phyloP scores from a whole-genome alignment of 495 filamentous ascomycete species.

The Penicillium steckii region DNA sequence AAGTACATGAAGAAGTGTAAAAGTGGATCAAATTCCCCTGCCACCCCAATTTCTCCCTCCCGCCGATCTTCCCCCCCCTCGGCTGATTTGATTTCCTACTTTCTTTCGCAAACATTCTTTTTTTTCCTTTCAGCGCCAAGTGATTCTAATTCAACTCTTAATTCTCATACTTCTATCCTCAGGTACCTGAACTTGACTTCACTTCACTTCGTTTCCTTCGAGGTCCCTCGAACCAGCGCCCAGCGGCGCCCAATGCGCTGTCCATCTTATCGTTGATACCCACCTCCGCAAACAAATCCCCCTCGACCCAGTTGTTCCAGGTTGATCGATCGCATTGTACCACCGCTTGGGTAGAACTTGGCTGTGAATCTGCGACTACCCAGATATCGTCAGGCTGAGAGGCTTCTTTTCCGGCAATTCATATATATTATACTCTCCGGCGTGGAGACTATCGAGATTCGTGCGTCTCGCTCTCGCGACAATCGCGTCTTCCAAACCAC shows the following conservation, averaged over 20 bases:
- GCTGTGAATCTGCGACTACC: background rate
- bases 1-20: too few species aligned
- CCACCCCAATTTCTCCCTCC: slow-evolving; percentile 33
- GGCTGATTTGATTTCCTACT: background rate
- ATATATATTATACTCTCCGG: slow-evolving; percentile 1
- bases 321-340: background rate
- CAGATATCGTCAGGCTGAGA: slow-evolving; percentile 2
- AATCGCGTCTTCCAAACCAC: background rate
- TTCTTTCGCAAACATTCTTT: background rate
- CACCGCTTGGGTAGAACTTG: background rate
- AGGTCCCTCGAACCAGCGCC: slow-evolving; percentile 8
- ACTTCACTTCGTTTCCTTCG: too few species aligned
- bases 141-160: too few species aligned
- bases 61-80: slow-evolving; percentile 15
- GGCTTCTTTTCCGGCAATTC: background rate
- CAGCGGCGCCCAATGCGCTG: slow-evolving; percentile 30
- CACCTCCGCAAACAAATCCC: slow-evolving; percentile 4
- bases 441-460: too few species aligned
- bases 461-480: background rate
- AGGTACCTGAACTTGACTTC: too few species aligned
- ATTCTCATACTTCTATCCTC: too few species aligned
- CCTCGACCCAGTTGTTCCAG: background rate
- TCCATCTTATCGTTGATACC: slow-evolving; percentile 17
- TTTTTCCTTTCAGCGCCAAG: too few species aligned
- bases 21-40: slow-evolving; percentile 24